phyloP scores from a whole-genome alignment of 2,329 filamentous ascomycete species.

The Xylaria sp. region DNA sequence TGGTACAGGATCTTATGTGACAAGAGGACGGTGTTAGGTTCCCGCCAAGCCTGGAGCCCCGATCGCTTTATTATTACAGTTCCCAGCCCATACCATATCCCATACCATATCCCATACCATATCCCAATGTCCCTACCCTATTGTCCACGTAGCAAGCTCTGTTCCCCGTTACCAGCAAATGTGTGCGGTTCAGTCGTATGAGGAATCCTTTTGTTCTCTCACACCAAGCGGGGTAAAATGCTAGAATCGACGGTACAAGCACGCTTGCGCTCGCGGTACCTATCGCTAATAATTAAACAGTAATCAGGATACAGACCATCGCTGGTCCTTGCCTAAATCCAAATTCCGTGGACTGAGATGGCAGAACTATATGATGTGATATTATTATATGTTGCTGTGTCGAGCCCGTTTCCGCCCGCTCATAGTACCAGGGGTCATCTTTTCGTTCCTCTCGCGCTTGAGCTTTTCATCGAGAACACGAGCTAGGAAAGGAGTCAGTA shows the following conservation, averaged over 20 bases:
- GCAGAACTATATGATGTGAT: not conserved
- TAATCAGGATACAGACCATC: not conserved
- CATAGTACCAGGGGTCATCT: slow-evolving; percentile 61
- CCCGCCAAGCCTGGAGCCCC: not conserved
- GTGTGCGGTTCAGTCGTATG: not conserved
- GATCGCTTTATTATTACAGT: slow-evolving; percentile 23
- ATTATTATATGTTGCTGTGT: slow-evolving; percentile 56
- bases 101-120: no score
- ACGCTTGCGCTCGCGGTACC: not conserved
- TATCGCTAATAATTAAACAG: not conserved
- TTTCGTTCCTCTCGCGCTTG: slow-evolving; percentile 70
- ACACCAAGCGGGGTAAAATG: slow-evolving; percentile 3
- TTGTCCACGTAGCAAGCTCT: slow-evolving; percentile 1
- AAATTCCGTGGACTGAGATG: not conserved
- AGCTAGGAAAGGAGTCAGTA: slow-evolving; percentile 52
- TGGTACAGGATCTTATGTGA: not conserved
- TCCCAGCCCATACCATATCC: slow-evolving; percentile 14
- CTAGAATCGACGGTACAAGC: slow-evolving; percentile 6
- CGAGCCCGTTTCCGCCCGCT: slow-evolving; percentile 67
- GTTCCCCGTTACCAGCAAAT: slow-evolving; percentile 17
- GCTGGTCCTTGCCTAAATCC: not conserved
- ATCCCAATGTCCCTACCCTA: not conserved
- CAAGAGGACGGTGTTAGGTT: not conserved
- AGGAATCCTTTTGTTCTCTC: not conserved
- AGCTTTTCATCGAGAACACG: slow-evolving; percentile 74